A percentile compares a stretch with the other conserved stretches of the same genome.
phyloP scores from a whole-genome alignment of 257 asterid species.

The Verbascum thapsus region DNA sequence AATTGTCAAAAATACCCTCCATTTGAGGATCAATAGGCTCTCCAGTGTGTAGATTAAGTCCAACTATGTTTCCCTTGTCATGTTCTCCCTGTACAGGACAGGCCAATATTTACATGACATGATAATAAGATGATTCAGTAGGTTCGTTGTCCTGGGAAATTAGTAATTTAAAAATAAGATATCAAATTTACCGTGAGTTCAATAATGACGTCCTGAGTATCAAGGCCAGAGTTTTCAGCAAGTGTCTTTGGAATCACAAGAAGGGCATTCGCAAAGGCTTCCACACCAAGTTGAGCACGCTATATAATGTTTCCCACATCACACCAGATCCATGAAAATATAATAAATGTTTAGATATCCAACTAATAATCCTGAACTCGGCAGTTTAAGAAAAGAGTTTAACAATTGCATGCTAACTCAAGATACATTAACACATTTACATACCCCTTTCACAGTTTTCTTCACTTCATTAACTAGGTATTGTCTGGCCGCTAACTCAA shows the following conservation, averaged over 20 bases:
- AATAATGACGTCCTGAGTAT: constrained; percentile 94
- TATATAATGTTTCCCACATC: constrained; percentile 34
- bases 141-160: constrained; percentile 5
- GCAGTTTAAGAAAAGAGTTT: no score
- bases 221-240: constrained; percentile 98
- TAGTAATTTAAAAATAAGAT: neutral
- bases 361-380: no score
- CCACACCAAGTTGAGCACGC: constrained; percentile 99
- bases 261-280: constrained; percentile 97
- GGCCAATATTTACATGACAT: constrained; percentile 5
- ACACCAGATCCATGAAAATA: constrained; percentile 25
- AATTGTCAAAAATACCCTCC: constrained; percentile 99
- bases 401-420: constrained; percentile 7
- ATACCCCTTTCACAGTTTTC: constrained; percentile 96
- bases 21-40: constrained; percentile 95
- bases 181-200: constrained; percentile 68
- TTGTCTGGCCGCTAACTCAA: constrained; percentile 98
- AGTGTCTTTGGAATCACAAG: constrained; percentile 94
- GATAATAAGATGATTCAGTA: constrained; percentile 11
- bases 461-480: constrained; percentile 87
- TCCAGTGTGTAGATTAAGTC: constrained; percentile 89
- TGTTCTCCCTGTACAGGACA: constrained; percentile 77
- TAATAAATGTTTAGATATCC: neutral
- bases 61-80: constrained; percentile 90
- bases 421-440: no score